phyloP scores from a whole-genome alignment of 345 rosid species.

The Populus alba region DNA sequence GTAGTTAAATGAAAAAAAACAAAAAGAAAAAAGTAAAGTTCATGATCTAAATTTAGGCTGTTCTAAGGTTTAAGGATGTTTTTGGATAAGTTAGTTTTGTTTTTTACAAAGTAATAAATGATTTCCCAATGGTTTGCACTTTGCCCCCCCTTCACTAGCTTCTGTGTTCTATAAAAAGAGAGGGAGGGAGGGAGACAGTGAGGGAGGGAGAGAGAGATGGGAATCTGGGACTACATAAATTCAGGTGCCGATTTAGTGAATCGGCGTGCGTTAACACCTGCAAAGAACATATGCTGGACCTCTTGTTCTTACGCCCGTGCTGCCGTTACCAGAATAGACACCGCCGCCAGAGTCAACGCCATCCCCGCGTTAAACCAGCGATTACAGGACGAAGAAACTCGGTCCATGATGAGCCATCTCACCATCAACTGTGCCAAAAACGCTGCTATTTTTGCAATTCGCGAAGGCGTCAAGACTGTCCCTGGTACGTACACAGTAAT shows the following conservation, averaged over 20 bases:
- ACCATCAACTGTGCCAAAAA: not conserved
- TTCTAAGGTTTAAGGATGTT: no score
- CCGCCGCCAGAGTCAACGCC: not conserved
- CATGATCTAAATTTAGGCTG: no score
- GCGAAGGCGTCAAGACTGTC: not conserved
- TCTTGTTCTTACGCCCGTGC: not conserved
- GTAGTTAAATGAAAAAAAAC: no score
- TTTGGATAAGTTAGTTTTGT: no score
- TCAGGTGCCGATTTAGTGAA: not conserved
- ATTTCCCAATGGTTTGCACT: no score
- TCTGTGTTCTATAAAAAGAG: no score
- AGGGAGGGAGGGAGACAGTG: no score
- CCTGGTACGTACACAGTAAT: not conserved
- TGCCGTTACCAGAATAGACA: not conserved
- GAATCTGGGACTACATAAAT: not conserved
- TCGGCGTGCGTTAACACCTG: not conserved
- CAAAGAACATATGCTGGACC: not conserved
- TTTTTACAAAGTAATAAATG: not conserved
- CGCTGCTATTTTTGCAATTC: not conserved
- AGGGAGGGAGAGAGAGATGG: not conserved
- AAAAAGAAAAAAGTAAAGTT: accelerated
- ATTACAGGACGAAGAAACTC: no score
- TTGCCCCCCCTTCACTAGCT: no score
- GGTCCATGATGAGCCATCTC: not conserved
- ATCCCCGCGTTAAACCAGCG: not conserved